Evolutionary conservation across 495 filamentous ascomycete species (phyloP).

Genomic region (Tuber aestivum): DNA sequence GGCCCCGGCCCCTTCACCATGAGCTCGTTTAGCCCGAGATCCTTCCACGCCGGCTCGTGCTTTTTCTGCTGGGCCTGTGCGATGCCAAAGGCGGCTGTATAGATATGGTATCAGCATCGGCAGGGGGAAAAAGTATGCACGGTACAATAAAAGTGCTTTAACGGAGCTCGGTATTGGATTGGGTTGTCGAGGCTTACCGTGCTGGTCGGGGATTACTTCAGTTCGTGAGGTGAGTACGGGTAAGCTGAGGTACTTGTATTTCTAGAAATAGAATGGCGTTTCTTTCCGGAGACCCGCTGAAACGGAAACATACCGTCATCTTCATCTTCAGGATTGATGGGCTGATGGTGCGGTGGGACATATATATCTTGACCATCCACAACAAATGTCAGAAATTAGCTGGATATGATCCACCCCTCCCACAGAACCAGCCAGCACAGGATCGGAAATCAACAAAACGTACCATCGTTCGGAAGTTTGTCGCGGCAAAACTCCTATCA

Average conservation of each 20-base stretch:
- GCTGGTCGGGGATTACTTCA: slow-evolving; percentile 80
- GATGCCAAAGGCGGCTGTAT: slow-evolving; percentile 80
- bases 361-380: slow-evolving; percentile 61
- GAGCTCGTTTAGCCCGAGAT: slow-evolving; percentile 69
- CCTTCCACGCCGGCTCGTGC: slow-evolving; percentile 74
- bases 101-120: neutral
- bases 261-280: no score
- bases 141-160: neutral
- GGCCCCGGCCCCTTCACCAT: slow-evolving; percentile 54
- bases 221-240: neutral
- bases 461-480: slow-evolving; percentile 55
- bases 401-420: neutral
- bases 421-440: neutral
- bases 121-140: neutral
- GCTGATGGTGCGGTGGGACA: slow-evolving; percentile 81
- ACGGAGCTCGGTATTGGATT: neutral
- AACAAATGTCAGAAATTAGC: slow-evolving; percentile 27
- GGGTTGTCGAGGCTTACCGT: slow-evolving; percentile 44
- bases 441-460: neutral
- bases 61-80: slow-evolving; percentile 69
- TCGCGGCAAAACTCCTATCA: slow-evolving; percentile 62
- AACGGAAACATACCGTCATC: slow-evolving; percentile 56
- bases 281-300: neutral
- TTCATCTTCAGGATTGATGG: slow-evolving; percentile 93
- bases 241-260: neutral